Evolutionary conservation across 2,329 filamentous ascomycete species (phyloP).

Genomic region (Furcasterigmium sp.): DNA sequence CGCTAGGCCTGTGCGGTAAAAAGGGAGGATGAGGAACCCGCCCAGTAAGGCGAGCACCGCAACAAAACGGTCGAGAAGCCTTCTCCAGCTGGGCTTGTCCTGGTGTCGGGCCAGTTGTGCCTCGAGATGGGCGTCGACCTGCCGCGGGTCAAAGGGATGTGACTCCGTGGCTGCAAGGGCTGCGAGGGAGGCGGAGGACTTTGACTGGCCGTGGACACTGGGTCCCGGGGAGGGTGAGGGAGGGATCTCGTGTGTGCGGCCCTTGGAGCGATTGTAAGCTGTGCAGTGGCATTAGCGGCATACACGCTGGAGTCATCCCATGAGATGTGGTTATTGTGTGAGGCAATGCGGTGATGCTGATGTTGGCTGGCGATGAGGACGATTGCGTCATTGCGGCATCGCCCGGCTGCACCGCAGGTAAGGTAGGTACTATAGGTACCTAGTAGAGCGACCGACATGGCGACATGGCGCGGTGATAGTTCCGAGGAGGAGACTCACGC

Average conservation of each 20-base stretch:
- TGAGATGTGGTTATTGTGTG: too few relatives aligned
- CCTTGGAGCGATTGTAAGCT: slow-evolving; percentile 3
- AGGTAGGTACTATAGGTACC: too few relatives aligned
- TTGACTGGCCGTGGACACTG: background rate
- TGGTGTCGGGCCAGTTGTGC: background rate
- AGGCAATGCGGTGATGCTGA: too few relatives aligned
- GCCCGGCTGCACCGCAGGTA: background rate
- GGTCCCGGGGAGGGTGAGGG: background rate
- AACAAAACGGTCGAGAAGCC: background rate
- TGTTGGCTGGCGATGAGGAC: background rate
- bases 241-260: slow-evolving; percentile 3
- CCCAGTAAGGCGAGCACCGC: background rate
- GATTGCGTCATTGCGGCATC: background rate
- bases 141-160: background rate
- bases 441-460: too few relatives aligned
- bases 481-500: too few relatives aligned
- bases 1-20: too few relatives aligned
- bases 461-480: too few relatives aligned
- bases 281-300: background rate
- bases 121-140: slow-evolving; percentile 1
- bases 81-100: too few relatives aligned
- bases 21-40: background rate
- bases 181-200: background rate
- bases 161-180: background rate
- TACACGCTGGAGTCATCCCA: too few relatives aligned